Evolutionary conservation across 495 filamentous ascomycete genomes (phyloP).

Genomic region (Staphylotrichum tortipilum): DNA sequence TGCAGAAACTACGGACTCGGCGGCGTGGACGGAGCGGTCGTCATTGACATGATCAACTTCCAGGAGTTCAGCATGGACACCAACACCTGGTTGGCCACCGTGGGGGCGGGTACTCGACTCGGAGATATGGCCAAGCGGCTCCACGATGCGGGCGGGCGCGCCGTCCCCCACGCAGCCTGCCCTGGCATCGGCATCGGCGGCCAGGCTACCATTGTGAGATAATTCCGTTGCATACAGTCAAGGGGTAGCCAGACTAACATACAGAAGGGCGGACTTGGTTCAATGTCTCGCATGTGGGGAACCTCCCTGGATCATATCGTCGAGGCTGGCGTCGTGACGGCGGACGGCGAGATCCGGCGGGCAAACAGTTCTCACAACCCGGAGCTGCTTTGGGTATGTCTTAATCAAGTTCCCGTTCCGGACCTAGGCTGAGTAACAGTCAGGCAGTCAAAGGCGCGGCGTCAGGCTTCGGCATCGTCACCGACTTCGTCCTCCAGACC

Average conservation of each 20-base stretch:
- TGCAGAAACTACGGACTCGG: constrained; percentile 39
- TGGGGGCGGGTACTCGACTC: constrained; percentile 57
- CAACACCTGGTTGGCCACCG: constrained; percentile 48
- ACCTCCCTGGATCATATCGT: constrained; percentile 43
- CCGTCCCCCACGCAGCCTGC: constrained; percentile 59
- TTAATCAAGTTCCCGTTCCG: neutral
- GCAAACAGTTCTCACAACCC: constrained; percentile 42
- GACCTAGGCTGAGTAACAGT: neutral
- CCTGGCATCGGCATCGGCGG: constrained; percentile 61
- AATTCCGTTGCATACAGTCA: neutral
- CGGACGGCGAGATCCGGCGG: constrained; percentile 47
- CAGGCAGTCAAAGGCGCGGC: constrained; percentile 52
- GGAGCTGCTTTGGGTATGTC: constrained; percentile 51
- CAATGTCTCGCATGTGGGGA: constrained; percentile 50
- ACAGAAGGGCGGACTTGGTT: constrained; percentile 44
- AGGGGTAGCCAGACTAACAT: constrained; percentile 1
- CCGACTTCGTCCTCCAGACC: constrained; percentile 53
- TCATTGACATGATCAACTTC: constrained; percentile 50
- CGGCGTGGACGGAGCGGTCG: constrained; percentile 45
- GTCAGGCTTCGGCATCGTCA: constrained; percentile 56
- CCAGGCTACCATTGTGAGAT: constrained; percentile 52
- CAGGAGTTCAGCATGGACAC: constrained; percentile 47
- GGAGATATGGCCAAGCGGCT: constrained; percentile 52
- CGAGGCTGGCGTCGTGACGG: constrained; percentile 52
- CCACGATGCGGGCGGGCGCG: constrained; percentile 53